Percentiles rank a stretch among this genome's conserved stretches.
phyloP scores from a whole-genome alignment of 495 filamentous ascomycete genomes.

The Aspergillus saccharolyticus region DNA sequence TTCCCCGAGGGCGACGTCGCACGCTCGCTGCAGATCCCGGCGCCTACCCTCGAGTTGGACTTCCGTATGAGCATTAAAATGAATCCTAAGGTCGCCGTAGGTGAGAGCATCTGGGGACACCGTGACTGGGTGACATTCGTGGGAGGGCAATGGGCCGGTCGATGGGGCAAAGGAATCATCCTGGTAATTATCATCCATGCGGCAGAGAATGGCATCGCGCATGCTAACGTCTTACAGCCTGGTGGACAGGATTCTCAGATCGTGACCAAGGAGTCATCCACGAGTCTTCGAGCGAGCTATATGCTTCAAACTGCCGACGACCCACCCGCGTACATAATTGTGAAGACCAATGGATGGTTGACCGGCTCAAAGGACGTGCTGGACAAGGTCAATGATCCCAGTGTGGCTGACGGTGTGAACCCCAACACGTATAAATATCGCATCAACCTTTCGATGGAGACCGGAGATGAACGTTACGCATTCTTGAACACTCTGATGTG shows the following conservation, averaged over 20 bases:
- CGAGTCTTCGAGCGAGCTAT: constrained; percentile 49
- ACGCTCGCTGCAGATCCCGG: constrained; percentile 49
- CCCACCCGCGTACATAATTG: constrained; percentile 55
- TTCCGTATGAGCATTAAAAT: constrained; percentile 60
- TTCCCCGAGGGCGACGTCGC: constrained; percentile 51
- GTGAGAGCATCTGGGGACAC: constrained; percentile 50
- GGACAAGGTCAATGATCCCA: constrained; percentile 51
- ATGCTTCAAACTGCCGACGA: constrained; percentile 55
- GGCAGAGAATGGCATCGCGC: neutral
- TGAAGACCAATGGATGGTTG: constrained; percentile 53
- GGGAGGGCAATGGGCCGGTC: constrained; percentile 56
- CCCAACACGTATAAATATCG: constrained; percentile 55
- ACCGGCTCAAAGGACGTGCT: constrained; percentile 54
- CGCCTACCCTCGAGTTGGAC: constrained; percentile 53
- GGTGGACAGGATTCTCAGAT: constrained; percentile 58
- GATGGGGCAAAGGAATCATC: constrained; percentile 55
- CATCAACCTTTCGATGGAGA: constrained; percentile 55
- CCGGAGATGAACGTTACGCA: constrained; percentile 56
- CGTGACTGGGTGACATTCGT: constrained; percentile 55
- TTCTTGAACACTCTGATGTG: constrained; percentile 59
- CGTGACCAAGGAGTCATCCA: constrained; percentile 50
- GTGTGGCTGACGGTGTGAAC: constrained; percentile 47
- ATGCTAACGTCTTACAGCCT: constrained; percentile 34
- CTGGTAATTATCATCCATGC: constrained; percentile 39
- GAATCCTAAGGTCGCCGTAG: constrained; percentile 52